Percentiles rank a stretch among this genome's conserved stretches.
These are phyloP conservation scores for Epichloe brachyelytri DNA, from an alignment of 2,329 filamentous ascomycete genomes.

Conservation along the genomic window DNA sequence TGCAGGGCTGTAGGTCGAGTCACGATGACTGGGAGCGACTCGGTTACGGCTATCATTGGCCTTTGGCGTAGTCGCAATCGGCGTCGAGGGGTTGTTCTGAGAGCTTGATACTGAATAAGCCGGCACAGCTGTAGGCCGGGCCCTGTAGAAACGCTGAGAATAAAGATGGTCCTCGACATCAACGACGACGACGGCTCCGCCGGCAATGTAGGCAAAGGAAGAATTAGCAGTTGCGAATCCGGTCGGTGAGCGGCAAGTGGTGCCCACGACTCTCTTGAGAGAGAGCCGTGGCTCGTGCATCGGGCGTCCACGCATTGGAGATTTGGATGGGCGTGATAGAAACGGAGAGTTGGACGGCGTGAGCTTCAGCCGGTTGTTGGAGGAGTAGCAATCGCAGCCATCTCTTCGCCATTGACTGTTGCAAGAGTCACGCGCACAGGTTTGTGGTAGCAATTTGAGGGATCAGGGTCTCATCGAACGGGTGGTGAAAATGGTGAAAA, in stretches of 20 bases:
- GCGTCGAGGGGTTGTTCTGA: constrained; percentile 36
- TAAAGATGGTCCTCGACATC: constrained; percentile 56
- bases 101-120: constrained; percentile 42
- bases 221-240: constrained; percentile 73
- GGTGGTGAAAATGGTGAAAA: neutral
- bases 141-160: constrained; percentile 81
- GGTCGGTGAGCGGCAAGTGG: constrained; percentile 71
- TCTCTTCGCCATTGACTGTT: constrained; percentile 39
- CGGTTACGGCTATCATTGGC: constrained; percentile 51
- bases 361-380: constrained; percentile 47
- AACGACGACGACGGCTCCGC: constrained; percentile 84
- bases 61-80: constrained; percentile 41
- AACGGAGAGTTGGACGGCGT: constrained; percentile 70
- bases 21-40: constrained; percentile 32
- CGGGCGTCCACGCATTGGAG: constrained; percentile 41
- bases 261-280: constrained; percentile 77
- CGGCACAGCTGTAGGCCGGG: constrained; percentile 64
- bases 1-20: constrained; percentile 30
- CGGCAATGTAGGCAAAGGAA: constrained; percentile 82
- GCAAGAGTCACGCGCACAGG: constrained; percentile 1
- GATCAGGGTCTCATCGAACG: neutral
- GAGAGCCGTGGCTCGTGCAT: constrained; percentile 49
- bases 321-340: constrained; percentile 47
- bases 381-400: constrained; percentile 38
- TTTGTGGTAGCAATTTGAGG: neutral